Evolutionary conservation across 2,329 filamentous ascomycete species (phyloP), one percentile per base, ranked within the genome.

Genomic region (Nannizzia gypsea): DNA sequence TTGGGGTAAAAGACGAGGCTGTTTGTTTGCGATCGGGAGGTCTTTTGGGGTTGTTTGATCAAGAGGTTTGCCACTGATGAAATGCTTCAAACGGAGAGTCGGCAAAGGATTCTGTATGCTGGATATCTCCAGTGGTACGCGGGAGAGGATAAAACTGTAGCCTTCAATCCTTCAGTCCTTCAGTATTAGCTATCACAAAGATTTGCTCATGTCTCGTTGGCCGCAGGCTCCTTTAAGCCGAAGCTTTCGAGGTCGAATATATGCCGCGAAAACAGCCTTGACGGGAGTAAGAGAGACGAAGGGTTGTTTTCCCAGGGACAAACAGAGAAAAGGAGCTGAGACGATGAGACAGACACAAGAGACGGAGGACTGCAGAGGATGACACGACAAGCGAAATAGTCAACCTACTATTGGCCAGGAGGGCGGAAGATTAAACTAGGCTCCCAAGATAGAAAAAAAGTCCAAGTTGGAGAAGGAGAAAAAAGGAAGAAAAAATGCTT

Each of bases 361-460:
- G 54, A 26, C 40, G 31, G 17, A 34, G 6, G 54, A 56, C 9
- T 24, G 38, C 31, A 56, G 26, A 42, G 54, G 50, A 54, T 54
- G 50, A 54, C 26, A 54, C 50, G 50, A 34, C 26, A 34, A 34
- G 50, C 50, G 50, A 34, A 54, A 31, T 54, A 54, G 15, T 54
- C 26, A 15, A 34, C 50, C 5, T 34, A 34, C 26, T 54, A 54
- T 54, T 54, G 50, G 50, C 50, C 50, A 31, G 26, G 26, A 34
- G 50, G 5, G n/a, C 50, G 50, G 50, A 54, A 34, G 50, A 54
- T 54, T 34, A 54, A 54, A 31, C 26, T 54, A 31, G 50, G 50
- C 50, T 34, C 13, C 26, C n/a, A 34, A 26, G 26, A 34, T 34
- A 13, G 13, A 36, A 36, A 31, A 31, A 31, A 31, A 11, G 13